phyloP scores from a whole-genome alignment of 2,329 filamentous ascomycete species.

The Pseudogymnoascus sp. region DNA sequence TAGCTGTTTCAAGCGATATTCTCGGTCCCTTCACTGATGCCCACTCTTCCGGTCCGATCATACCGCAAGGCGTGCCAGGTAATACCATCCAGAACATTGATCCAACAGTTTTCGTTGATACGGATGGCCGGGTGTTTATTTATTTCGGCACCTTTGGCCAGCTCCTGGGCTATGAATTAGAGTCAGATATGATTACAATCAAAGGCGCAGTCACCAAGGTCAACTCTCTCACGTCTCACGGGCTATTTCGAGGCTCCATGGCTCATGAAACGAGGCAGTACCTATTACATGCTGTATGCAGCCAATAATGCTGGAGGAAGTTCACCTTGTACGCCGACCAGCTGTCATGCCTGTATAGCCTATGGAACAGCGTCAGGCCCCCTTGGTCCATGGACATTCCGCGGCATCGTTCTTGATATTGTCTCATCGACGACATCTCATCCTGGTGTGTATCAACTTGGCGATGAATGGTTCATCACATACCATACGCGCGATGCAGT shows the following conservation, averaged over 20 bases:
- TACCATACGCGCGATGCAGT: slow-evolving; percentile 34
- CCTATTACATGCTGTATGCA: slow-evolving; percentile 37
- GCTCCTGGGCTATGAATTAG: slow-evolving; percentile 31
- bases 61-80: slow-evolving; percentile 29
- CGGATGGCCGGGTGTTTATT: slow-evolving; percentile 31
- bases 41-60: slow-evolving; percentile 31
- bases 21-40: slow-evolving; percentile 33
- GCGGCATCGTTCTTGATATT: slow-evolving; percentile 30
- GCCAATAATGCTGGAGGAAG: slow-evolving; percentile 33
- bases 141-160: slow-evolving; percentile 36
- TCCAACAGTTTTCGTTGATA: slow-evolving; percentile 34
- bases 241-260: slow-evolving; percentile 36
- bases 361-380: slow-evolving; percentile 30
- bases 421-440: slow-evolving; percentile 35
- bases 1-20: slow-evolving; percentile 31
- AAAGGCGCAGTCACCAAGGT: slow-evolving; percentile 23
- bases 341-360: slow-evolving; percentile 34
- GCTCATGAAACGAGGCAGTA: slow-evolving; percentile 31
- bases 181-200: slow-evolving; percentile 33
- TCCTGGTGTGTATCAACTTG: slow-evolving; percentile 29
- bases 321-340: slow-evolving; percentile 34
- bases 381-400: slow-evolving; percentile 30
- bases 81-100: slow-evolving; percentile 38
- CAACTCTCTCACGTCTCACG: slow-evolving; percentile 24
- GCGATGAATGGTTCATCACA: slow-evolving; percentile 28